Evolutionary conservation across 768 basidiomycete genomes (phyloP), one percentile per base, ranked within the genome.

Genomic region (Lentinula guzmanii): DNA sequence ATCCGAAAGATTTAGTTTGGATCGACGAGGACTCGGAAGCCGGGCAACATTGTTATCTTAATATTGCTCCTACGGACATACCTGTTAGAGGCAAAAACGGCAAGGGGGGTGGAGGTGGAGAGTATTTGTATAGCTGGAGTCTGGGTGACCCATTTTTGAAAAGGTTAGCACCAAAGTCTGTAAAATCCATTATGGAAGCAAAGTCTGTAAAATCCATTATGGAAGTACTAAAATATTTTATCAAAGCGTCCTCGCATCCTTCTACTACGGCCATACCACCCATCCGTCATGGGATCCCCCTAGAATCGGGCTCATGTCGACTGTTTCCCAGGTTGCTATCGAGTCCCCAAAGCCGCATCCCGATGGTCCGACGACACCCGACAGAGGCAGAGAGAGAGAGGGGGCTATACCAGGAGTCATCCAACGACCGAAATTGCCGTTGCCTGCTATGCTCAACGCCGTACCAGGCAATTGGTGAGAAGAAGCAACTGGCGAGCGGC

Each of bases 111-210:
- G 71, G 68, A 10, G 82, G 82, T 5, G 67, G 72, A 50, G 82
- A 83, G 3, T 90, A 86, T 65, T 69, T 87, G 52, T 90, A 88
- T 65, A 86, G 84, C 66, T 92, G 90, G 90, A 90, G 84, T 72
- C 72, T 92, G 34, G 90, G 90, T 2, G 82, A 80, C 64, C 90
- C 90, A 1, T 91, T 91, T 65, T 66, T 92, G 61, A 90, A 90
- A 69, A 80, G 87, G 89, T 90, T 45, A 21, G 28, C 28, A 28
- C 28, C 28, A 28, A 28, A 28, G 28, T 28, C 28, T 28, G 28
- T 28, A 28, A 28, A 28, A 28, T 28, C 28, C 28, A n/a, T n/a
- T n/a, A n/a, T n/a, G n/a, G n/a, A n/a, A n/a, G n/a, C 28, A 28
- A 28, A 28, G 28, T 28, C 28, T 28, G 28, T 28, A 28, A 28